phyloP scores from a whole-genome alignment of 116 monocot species.

The Trichopus zeylanicus region DNA sequence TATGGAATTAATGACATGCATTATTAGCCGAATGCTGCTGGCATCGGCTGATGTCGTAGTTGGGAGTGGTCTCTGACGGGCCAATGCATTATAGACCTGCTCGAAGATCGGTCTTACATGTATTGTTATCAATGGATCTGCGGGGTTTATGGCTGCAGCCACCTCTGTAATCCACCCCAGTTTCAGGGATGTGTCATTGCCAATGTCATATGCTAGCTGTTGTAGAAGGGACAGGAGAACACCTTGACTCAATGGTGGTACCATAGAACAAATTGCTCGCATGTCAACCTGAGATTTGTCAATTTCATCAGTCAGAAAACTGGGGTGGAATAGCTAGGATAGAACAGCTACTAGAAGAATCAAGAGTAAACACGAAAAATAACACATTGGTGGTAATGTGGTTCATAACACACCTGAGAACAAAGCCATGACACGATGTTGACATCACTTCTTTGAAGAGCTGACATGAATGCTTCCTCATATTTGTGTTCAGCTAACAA shows the following conservation, averaged over 20 bases:
- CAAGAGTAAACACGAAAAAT: too few relatives aligned
- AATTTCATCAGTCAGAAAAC: background rate
- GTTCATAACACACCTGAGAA: slow-evolving; percentile 47
- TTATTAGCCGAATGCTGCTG: slow-evolving; percentile 54
- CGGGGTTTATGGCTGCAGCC: slow-evolving; percentile 66
- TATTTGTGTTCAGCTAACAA: slow-evolving; percentile 69
- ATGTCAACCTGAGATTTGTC: slow-evolving; percentile 61
- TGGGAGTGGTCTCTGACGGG: slow-evolving; percentile 59
- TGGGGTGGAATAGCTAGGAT: too few relatives aligned
- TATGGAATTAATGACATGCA: slow-evolving; percentile 87
- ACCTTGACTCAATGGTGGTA: slow-evolving; percentile 83
- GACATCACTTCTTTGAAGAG: slow-evolving; percentile 87
- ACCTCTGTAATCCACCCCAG: slow-evolving; percentile 87
- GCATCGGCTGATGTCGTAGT: slow-evolving; percentile 43
- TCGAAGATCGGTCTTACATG: slow-evolving; percentile 69
- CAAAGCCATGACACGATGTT: slow-evolving; percentile 91
- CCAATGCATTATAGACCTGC: slow-evolving; percentile 65
- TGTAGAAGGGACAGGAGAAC: slow-evolving; percentile 82
- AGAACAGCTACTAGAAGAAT: too few relatives aligned
- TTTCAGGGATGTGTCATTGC: slow-evolving; percentile 65
- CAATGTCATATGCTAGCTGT: slow-evolving; percentile 78
- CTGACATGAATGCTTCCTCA: slow-evolving; percentile 80
- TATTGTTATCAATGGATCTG: slow-evolving; percentile 56
- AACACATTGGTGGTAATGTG: background rate
- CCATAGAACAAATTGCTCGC: slow-evolving; percentile 51